phyloP scores from a whole-genome alignment of 495 filamentous ascomycete species.

The Jackrogersella minutella region DNA sequence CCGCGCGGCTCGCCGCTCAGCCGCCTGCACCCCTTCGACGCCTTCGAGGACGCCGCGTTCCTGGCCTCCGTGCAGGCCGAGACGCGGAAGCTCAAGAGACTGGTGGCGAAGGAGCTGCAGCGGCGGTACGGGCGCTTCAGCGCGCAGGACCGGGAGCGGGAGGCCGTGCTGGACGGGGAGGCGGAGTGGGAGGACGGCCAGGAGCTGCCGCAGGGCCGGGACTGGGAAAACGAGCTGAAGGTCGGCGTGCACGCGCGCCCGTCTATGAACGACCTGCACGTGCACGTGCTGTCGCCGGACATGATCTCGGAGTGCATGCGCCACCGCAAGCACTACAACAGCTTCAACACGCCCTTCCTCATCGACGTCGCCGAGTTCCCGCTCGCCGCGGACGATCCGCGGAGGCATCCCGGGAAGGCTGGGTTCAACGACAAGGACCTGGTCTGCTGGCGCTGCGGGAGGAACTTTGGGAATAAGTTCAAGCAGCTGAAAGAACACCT shows the following conservation, averaged over 20 bases:
- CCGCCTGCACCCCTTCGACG: conserved; percentile 77
- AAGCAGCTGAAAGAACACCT: conserved; percentile 80
- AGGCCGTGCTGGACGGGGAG: conserved; percentile 65
- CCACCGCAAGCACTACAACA: conserved; percentile 90
- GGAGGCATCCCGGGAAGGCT: conserved; percentile 62
- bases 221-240: conserved; percentile 80
- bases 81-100: conserved; percentile 62
- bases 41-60: conserved; percentile 76
- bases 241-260: conserved; percentile 85
- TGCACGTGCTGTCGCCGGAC: conserved; percentile 85
- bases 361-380: conserved; percentile 84
- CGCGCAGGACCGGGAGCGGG: conserved; percentile 62
- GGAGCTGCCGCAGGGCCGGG: conserved; percentile 70
- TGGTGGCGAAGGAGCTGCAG: conserved; percentile 80
- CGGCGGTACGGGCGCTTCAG: conserved; percentile 72
- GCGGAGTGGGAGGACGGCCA: conserved; percentile 51
- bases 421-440: conserved; percentile 69
- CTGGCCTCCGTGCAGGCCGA: conserved; percentile 69
- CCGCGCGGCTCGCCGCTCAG: conserved; percentile 74
- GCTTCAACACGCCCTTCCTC: conserved; percentile 89
- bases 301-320: conserved; percentile 73
- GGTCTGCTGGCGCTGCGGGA: conserved; percentile 86
- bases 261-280: conserved; percentile 91
- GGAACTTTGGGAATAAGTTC: conserved; percentile 76
- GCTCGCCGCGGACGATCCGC: conserved; percentile 65